Percentiles rank a stretch among this genome's conserved stretches.
phyloP scores from a whole-genome alignment of 192 early-diverging fungal genomes.

The Rhizophagus clarus region DNA sequence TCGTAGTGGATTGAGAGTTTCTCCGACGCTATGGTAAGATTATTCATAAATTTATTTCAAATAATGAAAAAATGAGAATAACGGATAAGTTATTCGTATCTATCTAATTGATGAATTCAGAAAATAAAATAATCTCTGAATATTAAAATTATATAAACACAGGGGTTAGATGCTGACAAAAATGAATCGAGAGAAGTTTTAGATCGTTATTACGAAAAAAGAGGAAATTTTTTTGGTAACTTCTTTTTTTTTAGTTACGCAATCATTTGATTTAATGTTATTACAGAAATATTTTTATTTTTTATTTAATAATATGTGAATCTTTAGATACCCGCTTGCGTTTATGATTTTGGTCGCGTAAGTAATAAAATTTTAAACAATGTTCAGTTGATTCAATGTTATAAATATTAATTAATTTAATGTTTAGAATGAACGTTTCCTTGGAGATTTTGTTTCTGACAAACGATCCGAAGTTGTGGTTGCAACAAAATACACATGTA shows the following conservation, averaged over 20 bases:
- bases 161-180: no score
- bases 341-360: not conserved
- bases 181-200: slow-evolving; percentile 33
- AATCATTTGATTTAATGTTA: not conserved
- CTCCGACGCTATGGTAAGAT: no score
- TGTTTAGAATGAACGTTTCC: slow-evolving; percentile 45
- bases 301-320: not conserved
- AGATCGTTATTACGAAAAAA: slow-evolving; percentile 36
- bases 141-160: no score
- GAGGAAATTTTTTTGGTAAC: slow-evolving; percentile 44
- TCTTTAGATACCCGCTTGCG: not conserved
- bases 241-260: no score
- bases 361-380: not conserved
- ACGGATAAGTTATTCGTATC: no score
- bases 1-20: no score
- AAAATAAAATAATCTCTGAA: no score
- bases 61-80: no score
- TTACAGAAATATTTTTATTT: no score
- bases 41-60: no score
- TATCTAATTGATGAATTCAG: no score
- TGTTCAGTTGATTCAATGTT: not conserved
- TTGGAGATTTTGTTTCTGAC: slow-evolving; percentile 56
- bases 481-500: slow-evolving; percentile 57
- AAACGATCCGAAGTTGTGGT: slow-evolving; percentile 60
- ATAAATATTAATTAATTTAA: slow-evolving; percentile 4